phyloP scores from a whole-genome alignment of 1,284 basidiomycete species.

The Ustilago nuda region DNA sequence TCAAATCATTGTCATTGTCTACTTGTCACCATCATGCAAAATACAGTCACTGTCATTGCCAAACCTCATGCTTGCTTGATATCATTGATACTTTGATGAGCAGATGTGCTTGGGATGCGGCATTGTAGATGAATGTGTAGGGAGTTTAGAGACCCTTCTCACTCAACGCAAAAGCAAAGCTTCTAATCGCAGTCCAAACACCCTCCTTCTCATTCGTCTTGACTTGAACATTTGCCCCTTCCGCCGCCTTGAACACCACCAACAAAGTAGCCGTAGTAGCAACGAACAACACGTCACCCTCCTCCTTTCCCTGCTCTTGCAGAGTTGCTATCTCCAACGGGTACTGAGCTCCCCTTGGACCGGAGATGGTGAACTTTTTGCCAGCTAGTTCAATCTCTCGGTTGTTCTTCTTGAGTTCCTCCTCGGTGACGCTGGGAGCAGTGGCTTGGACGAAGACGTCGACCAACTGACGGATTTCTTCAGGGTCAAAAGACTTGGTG shows the following conservation, averaged over 20 bases:
- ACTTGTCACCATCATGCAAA: neutral
- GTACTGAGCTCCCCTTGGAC: conserved; percentile 39
- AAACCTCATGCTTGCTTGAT: neutral
- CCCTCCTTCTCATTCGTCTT: conserved; percentile 42
- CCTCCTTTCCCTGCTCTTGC: conserved; percentile 17
- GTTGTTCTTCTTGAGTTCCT: conserved; percentile 18
- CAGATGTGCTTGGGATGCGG: neutral
- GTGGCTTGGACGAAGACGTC: conserved; percentile 41
- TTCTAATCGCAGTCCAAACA: conserved; percentile 35
- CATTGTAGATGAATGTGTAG: neutral
- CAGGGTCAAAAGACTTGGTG: conserved; percentile 28
- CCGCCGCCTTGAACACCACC: conserved; percentile 39
- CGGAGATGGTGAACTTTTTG: conserved; percentile 30
- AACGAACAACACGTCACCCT: conserved; percentile 33
- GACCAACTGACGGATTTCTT: conserved; percentile 22
- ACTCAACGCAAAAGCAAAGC: conserved; percentile 34
- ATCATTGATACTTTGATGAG: neutral
- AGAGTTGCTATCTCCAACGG: conserved; percentile 38
- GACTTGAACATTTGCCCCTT: conserved; percentile 25
- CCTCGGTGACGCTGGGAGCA: conserved; percentile 24
- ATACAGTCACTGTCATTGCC: neutral
- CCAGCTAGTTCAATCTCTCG: conserved; percentile 20
- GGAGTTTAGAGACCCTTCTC: conserved; percentile 41
- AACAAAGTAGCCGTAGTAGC: conserved; percentile 37
- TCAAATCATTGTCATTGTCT: conserved; percentile 6